Percentiles rank a stretch among this genome's conserved stretches.
Evolutionary conservation across 352 stramenopile genomes (phyloP).

Genomic region (Pythium guiyangense): DNA sequence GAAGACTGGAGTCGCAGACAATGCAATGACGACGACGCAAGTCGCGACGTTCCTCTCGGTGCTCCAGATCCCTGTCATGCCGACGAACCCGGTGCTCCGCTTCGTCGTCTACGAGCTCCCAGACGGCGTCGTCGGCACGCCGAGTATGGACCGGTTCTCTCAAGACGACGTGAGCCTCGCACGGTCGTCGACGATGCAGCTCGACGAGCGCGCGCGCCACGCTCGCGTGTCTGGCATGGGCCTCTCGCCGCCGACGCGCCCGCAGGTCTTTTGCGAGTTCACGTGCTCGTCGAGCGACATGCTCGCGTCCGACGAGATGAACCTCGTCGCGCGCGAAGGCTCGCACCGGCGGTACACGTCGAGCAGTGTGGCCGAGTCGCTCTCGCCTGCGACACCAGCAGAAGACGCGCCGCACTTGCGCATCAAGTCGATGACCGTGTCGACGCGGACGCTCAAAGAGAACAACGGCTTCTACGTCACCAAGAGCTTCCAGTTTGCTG

Average conservation of each 20-base stretch:
- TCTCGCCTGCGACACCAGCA: background rate
- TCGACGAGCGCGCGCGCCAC: conserved; percentile 48
- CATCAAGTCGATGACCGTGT: conserved; percentile 73
- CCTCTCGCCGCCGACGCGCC: conserved; percentile 42
- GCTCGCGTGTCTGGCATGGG: conserved; percentile 59
- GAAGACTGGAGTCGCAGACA: background rate
- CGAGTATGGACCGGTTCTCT: conserved; percentile 6
- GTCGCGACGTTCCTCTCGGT: conserved; percentile 76
- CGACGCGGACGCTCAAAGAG: conserved; percentile 65
- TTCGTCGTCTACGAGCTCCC: conserved; percentile 83
- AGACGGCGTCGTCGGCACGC: conserved; percentile 25
- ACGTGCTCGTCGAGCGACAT: conserved; percentile 61
- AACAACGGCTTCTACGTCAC: conserved; percentile 74
- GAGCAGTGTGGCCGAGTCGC: conserved; percentile 20
- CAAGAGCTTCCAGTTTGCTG: conserved; percentile 77
- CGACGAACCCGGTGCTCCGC: conserved; percentile 55
- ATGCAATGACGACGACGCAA: conserved; percentile 20
- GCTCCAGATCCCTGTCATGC: conserved; percentile 68
- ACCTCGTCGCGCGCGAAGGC: conserved; percentile 49
- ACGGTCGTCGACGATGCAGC: conserved; percentile 40
- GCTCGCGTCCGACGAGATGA: conserved; percentile 46
- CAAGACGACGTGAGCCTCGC: conserved; percentile 10
- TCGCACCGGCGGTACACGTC: conserved; percentile 37
- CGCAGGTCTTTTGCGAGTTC: conserved; percentile 81
- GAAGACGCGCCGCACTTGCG: conserved; percentile 36